Evolutionary conservation across 352 stramenopile genomes (phyloP).

Genomic region (Pythium sp.): DNA sequence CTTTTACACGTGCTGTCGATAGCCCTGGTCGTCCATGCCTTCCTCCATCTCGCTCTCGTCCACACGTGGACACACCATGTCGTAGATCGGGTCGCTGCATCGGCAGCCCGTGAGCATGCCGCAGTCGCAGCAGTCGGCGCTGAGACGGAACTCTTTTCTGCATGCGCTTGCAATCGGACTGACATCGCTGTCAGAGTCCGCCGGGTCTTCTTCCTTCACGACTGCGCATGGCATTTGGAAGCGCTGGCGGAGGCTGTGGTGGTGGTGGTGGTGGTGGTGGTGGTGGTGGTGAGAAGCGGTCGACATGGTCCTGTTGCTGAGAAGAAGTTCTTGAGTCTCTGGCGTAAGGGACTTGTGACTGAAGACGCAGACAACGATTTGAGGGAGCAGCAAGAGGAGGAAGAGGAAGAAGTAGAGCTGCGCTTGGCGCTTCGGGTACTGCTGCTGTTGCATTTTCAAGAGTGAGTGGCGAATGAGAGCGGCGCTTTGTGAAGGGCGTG

Average conservation of each 20-base stretch:
- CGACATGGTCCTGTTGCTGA: not conserved
- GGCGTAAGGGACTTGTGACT: not conserved
- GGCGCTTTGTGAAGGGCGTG: not conserved
- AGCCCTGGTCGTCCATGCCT: slow-evolving; percentile 37
- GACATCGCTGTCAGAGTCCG: not conserved
- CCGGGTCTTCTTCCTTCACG: not conserved
- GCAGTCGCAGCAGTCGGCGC: slow-evolving; percentile 26
- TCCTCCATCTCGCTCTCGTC: slow-evolving; percentile 19
- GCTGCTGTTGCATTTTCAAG: not conserved
- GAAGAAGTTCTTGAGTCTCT: not conserved
- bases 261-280: not conserved
- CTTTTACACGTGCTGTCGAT: slow-evolving; percentile 28
- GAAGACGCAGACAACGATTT: not conserved
- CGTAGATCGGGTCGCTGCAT: slow-evolving; percentile 33
- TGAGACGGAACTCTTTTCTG: not conserved
- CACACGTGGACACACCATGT: slow-evolving; percentile 12
- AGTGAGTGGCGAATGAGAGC: not conserved
- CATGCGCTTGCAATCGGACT: not conserved
- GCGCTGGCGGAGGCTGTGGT: not conserved
- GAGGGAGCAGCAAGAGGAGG: not conserved
- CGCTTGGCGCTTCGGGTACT: not conserved
- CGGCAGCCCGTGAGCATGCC: slow-evolving; percentile 23
- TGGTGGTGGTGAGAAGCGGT: not conserved
- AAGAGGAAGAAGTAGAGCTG: not conserved
- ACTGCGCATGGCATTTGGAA: not conserved